These are phyloP conservation scores for Pythium phragmitis DNA, from an alignment of 352 stramenopile genomes.

Conservation along the genomic window DNA sequence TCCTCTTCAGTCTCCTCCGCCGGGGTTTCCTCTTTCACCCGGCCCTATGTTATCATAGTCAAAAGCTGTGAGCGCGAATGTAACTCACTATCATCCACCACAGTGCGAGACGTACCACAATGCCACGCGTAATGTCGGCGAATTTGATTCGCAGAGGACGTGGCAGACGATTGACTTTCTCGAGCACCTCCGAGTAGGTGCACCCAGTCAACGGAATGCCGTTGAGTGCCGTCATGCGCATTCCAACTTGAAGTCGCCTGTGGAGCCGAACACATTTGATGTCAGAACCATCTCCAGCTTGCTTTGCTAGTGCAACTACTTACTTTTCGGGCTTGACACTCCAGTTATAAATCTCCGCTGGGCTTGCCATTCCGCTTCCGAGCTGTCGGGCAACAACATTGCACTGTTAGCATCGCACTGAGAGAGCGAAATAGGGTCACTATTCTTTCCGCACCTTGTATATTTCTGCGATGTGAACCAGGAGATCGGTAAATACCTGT, in stretches of 20 bases:
- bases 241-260: constrained; percentile 68
- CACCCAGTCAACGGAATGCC: constrained; percentile 70
- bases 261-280: not conserved
- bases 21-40: constrained; percentile 56
- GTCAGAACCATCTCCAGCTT: not conserved
- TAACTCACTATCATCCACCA: not conserved
- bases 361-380: constrained; percentile 74
- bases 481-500: constrained; percentile 66
- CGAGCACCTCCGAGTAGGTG: constrained; percentile 79
- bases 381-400: constrained; percentile 29
- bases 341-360: constrained; percentile 90
- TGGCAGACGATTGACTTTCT: constrained; percentile 62
- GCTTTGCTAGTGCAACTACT: not conserved
- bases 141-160: constrained; percentile 83
- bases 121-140: constrained; percentile 77
- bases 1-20: constrained; percentile 71
- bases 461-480: constrained; percentile 80
- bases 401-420: not conserved
- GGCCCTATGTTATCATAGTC: constrained; percentile 32
- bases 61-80: not conserved
- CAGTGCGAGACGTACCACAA: constrained; percentile 44
- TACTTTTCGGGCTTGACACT: constrained; percentile 86
- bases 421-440: not conserved
- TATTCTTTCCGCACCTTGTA: constrained; percentile 48
- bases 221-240: constrained; percentile 85